Evolutionary conservation across 108 stramenopile species (phyloP), one percentile per base, ranked within the genome.

Genomic region (Nitzschia sp.): DNA sequence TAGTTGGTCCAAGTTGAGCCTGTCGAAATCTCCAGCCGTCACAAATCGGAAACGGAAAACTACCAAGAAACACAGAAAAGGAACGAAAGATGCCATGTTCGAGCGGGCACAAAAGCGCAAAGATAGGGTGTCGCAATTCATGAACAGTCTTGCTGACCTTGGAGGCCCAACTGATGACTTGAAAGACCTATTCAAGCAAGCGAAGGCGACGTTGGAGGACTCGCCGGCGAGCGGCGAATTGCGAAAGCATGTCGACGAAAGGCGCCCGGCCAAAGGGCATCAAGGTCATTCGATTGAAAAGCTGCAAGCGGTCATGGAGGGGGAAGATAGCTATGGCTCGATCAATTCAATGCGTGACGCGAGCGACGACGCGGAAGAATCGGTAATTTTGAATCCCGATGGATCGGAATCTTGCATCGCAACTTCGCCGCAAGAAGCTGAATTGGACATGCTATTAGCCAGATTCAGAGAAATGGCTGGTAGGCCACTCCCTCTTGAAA

Each of bases 91-190:
- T 18, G 64, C 64, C 25, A 53, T 49, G 47, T 65, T 65, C 24
- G 49, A 65, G 47, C 47, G 64, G 19, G 64, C 47, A 4, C 47
- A 65, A 25, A 49, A 51, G 28, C 46, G 64, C 11, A 49, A 32
- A 31, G 64, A 49, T 29, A 34, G 32, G 27, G 55, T 23, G n/a
- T 25, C 35, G n/a, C 24, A 45, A 4, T 68, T 68, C 11, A 68
- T 57, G 54, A 57, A 68, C 23, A 68, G 67, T 48, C 54, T 68
- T 13, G 67, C 55, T 29, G 67, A 57, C 32, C 28, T 68, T 26
- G 36, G 38, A 32, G 21, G 21, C 9, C 33, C 54, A 0, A 38
- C 33, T 1, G 67, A 68, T 42, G 67, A 68, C 31, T 55, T 68
- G 11, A 57, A 28, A 13, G 67, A 68, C 32, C 31, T 68, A 27